phyloP scores from a whole-genome alignment of 129 eudicot species.

The Centaurea solstitialis region DNA sequence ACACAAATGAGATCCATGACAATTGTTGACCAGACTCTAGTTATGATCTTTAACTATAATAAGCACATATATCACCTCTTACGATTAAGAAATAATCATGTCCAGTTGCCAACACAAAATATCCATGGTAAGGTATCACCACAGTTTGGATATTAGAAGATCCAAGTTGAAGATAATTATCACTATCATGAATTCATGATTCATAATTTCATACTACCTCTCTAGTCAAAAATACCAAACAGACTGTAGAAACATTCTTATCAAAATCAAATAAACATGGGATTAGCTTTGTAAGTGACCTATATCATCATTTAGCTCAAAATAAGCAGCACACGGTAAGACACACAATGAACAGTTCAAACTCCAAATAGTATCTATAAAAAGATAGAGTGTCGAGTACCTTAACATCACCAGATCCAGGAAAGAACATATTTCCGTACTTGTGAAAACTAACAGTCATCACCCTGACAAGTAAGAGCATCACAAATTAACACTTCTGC shows the following conservation, averaged over 20 bases:
- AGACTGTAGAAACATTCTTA: slow-evolving; percentile 10
- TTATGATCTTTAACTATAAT: background rate
- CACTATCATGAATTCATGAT: background rate
- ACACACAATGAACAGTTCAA: background rate
- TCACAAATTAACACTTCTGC: slow-evolving; percentile 6
- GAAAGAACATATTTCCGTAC: slow-evolving; percentile 93
- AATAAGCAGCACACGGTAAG: background rate
- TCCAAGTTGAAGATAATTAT: background rate
- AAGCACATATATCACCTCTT: background rate
- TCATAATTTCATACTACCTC: background rate
- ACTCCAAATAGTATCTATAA: background rate
- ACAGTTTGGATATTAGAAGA: background rate
- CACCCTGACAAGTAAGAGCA: slow-evolving; percentile 57
- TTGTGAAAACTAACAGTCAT: slow-evolving; percentile 99
- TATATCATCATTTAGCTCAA: background rate
- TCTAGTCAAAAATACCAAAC: slow-evolving; percentile 2
- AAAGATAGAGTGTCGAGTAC: slow-evolving; percentile 37
- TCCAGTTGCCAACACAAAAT: slow-evolving; percentile 10
- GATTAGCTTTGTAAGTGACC: background rate
- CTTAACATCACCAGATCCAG: slow-evolving; percentile 99
- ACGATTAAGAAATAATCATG: background rate
- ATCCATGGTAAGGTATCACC: background rate
- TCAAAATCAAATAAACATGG: background rate
- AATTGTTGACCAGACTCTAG: background rate
- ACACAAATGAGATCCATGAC: slow-evolving; percentile 10